Base-by-base conservation (phyloP, 1,284 basidiomycete genomes). In the Trichosporon asahii region DNA sequence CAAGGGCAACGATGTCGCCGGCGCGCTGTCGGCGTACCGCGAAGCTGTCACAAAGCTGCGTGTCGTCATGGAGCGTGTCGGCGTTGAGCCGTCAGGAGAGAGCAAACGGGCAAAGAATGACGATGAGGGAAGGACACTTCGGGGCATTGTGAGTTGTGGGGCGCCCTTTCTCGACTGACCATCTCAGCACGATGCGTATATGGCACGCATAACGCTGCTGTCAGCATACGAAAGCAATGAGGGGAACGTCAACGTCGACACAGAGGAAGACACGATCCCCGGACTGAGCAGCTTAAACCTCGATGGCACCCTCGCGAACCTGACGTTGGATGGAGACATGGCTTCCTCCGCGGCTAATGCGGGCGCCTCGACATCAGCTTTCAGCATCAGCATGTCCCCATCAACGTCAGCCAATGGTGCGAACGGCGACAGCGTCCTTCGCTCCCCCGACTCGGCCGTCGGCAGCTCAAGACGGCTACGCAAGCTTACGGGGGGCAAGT, bases 1-100 rank as follows among this genome's bases (percentile, higher is more conserved):
- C 72, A 79, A 80, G 69, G 77, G 74, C 27, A 84, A 84, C 66
- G 82, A 83, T 70, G 83, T 85, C 9, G 67, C 72, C 0, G 82
- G 82, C 4, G 83, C 84, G 0, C 70, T 85, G 15, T 75, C 72
- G 4, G 80, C 80, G 33, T 85, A 85, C 68, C 72, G 78, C 8
- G 82, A 84, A 60, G 83, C 84, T 1, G 83, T 85, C 2, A 70
- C 68, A 27, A 78, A 80, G 55, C 67, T 85, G 31, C 77, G 80
- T 23, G 75, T 75, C 12, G 84, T 85, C 8, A 85, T 85, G 83
- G 82, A 79, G 68, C 69, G 84, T 29, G 82, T 85, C 2, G 83
- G 82, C 2, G 76, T 82, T 11, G 78, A 74, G 37, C 68, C 70
- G 2, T 64, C 68, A 15, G 65, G 44, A 31, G 66, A 71, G 44